A percentile compares a stretch with the other conserved stretches of the same genome.
Conservation (phyloP, 1,284 basidiomycete species). For the Boletus nobilissimus region DNA sequence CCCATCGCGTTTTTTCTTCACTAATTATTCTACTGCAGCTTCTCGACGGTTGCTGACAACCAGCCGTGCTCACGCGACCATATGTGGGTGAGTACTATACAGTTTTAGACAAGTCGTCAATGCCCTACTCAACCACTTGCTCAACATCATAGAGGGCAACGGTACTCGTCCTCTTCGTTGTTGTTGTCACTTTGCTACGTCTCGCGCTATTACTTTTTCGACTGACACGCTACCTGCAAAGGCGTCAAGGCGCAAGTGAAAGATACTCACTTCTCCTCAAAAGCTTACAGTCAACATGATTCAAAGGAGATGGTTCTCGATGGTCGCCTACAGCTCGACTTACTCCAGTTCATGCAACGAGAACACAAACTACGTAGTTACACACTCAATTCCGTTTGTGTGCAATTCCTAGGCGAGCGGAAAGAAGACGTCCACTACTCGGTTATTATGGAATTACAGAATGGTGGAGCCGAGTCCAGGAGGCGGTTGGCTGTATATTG, state of each 20-base stretch:
- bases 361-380: conserved; percentile 96
- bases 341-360: conserved; percentile 95
- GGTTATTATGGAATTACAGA: conserved; percentile 95
- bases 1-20: no score
- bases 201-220: conserved; percentile 1
- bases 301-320: conserved; percentile 92
- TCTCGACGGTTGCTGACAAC: no score
- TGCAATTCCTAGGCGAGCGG: conserved; percentile 95
- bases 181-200: not conserved
- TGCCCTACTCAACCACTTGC: no score
- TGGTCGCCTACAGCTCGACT: conserved; percentile 91
- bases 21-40: no score
- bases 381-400: conserved; percentile 94
- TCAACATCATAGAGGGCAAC: no score
- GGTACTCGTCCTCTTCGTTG: no score
- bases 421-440: conserved; percentile 98
- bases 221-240: conserved; percentile 46
- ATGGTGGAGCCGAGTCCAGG: conserved; percentile 90
- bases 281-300: conserved; percentile 94
- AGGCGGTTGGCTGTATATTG: conserved; percentile 94
- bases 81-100: no score
- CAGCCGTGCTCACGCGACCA: no score
- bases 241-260: conserved; percentile 82
- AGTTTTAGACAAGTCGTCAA: no score
- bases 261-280: conserved; percentile 95